These are phyloP conservation scores for Aureococcus anophagefferens DNA, from an alignment of 108 stramenopile genomes.

Conservation along the genomic window DNA sequence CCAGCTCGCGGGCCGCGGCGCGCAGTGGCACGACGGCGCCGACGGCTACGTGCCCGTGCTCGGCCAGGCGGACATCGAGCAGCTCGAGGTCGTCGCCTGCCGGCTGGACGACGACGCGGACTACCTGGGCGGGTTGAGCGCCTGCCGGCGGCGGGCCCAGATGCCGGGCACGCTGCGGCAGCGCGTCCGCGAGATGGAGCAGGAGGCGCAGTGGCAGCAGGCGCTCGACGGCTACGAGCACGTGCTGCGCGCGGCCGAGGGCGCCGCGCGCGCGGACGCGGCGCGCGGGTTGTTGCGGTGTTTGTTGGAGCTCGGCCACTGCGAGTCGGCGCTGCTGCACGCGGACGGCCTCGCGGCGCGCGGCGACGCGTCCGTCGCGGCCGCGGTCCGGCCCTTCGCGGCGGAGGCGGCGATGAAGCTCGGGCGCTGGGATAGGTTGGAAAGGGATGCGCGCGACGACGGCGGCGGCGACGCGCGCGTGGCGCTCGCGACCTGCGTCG, in stretches of 20 bases:
- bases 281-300: slow-evolving; percentile 49
- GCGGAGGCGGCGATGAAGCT: slow-evolving; percentile 75
- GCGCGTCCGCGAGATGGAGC: slow-evolving; percentile 54
- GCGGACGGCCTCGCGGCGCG: slow-evolving; percentile 36
- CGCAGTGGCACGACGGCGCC: no score
- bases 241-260: slow-evolving; percentile 34
- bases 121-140: not conserved
- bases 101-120: not conserved
- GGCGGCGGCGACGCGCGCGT: no score
- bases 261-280: slow-evolving; percentile 4
- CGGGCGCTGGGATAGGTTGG: slow-evolving; percentile 60
- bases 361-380: no score
- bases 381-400: slow-evolving; percentile 17
- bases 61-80: no score
- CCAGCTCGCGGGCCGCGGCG: no score
- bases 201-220: slow-evolving; percentile 58
- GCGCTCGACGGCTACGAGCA: slow-evolving; percentile 69
- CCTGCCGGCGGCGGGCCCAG: not conserved
- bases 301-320: slow-evolving; percentile 64
- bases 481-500: no score
- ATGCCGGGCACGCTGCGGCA: slow-evolving; percentile 4
- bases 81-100: not conserved
- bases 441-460: no score
- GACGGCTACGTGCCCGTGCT: no score
- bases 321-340: slow-evolving; percentile 70